These are phyloP conservation scores for Populus ilicifolia DNA, from an alignment of 345 rosid genomes.

Conservation along the genomic window DNA sequence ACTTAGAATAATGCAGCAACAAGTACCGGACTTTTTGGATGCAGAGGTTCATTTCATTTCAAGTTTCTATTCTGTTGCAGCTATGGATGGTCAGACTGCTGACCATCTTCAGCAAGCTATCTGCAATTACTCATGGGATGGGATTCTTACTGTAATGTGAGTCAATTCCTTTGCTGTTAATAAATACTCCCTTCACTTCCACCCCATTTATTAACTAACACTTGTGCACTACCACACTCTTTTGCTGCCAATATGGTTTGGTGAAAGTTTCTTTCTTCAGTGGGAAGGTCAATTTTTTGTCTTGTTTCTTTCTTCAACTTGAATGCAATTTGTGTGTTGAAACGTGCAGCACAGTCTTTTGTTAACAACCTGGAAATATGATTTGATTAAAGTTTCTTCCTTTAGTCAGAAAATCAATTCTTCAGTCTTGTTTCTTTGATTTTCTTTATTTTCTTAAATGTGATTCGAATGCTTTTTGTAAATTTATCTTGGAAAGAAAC, in stretches of 20 bases:
- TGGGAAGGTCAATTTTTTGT: not conserved
- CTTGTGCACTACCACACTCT: not conserved
- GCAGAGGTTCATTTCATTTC: conserved; percentile 80
- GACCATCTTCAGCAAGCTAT: conserved; percentile 70
- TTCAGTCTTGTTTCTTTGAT: not conserved
- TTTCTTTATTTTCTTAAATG: not conserved
- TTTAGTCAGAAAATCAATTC: not conserved
- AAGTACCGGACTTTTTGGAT: conserved; percentile 54
- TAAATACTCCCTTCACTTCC: not conserved
- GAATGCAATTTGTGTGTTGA: not conserved
- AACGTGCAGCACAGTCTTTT: not conserved
- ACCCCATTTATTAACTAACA: not conserved
- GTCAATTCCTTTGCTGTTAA: conserved; percentile 20
- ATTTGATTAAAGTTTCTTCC: not conserved
- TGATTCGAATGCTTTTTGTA: not conserved
- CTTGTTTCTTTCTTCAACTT: not conserved
- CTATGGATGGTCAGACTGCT: conserved; percentile 98
- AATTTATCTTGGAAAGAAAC: not conserved
- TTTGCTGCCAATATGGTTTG: not conserved
- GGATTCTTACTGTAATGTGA: conserved; percentile 74
- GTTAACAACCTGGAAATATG: not conserved
- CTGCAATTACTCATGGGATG: conserved; percentile 62
- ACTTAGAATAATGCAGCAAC: conserved; percentile 81
- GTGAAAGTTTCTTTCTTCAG: not conserved
- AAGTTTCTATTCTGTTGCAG: conserved; percentile 92